Conservation (phyloP, 345 rosid species). For the Excoecaria cochinchinensis region DNA sequence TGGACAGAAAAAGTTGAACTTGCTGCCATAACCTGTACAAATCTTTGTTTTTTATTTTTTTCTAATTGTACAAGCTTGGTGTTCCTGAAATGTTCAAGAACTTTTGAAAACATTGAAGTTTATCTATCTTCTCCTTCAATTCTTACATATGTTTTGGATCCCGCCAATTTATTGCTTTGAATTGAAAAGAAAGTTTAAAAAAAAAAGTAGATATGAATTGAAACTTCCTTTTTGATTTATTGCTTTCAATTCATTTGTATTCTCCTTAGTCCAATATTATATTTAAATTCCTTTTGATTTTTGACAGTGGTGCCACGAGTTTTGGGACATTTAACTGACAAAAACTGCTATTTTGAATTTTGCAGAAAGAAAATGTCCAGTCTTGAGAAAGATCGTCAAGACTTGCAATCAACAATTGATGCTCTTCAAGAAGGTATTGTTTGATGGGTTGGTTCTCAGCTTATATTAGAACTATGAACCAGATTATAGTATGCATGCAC, state of each 20-base stretch:
- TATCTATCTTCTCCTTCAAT: background rate
- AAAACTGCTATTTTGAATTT: background rate
- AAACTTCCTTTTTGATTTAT: background rate
- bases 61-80: background rate
- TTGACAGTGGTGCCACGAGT: background rate
- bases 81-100: background rate
- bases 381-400: conserved; percentile 87
- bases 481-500: background rate
- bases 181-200: background rate
- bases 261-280: background rate
- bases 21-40: background rate
- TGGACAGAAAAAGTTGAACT: background rate
- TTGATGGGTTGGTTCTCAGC: background rate
- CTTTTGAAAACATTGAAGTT: background rate
- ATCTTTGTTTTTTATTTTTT: background rate
- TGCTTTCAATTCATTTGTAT: background rate
- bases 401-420: conserved; percentile 76
- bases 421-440: conserved; percentile 88
- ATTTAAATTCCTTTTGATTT: conserved; percentile 9
- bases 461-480: background rate
- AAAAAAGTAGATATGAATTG: background rate
- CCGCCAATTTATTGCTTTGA: background rate
- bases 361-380: conserved; percentile 82
- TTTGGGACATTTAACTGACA: conserved; percentile 10
- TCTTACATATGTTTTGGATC: background rate